Evolutionary conservation across 2,329 filamentous ascomycete genomes (phyloP).

Genomic region (Claviceps spartinae): DNA sequence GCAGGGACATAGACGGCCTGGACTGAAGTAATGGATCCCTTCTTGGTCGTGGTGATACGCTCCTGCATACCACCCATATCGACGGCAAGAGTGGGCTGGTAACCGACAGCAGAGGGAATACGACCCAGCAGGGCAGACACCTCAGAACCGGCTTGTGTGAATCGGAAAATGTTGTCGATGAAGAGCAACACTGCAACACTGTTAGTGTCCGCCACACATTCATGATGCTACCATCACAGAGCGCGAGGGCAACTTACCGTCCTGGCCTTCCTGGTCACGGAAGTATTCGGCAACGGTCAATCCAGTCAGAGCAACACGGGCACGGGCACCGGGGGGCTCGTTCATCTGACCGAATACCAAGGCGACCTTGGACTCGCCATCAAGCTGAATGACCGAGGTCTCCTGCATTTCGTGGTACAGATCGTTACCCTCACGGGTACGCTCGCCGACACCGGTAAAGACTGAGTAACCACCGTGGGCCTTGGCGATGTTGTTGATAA

Average conservation of each 20-base stretch:
- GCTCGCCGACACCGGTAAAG: slow-evolving; percentile 99
- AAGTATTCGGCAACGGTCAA: slow-evolving; percentile 75
- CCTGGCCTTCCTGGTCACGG: slow-evolving; percentile 63
- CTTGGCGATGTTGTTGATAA: slow-evolving; percentile 99
- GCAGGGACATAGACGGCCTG: slow-evolving; percentile 99
- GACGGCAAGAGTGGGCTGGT: slow-evolving; percentile 95
- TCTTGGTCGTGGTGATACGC: slow-evolving; percentile 98
- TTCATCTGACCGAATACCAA: slow-evolving; percentile 99
- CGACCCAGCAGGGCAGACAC: slow-evolving; percentile 98
- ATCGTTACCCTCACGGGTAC: slow-evolving; percentile 99
- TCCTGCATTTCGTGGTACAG: slow-evolving; percentile 99
- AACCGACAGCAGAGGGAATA: slow-evolving; percentile 99
- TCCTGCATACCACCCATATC: slow-evolving; percentile 99
- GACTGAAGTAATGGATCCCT: slow-evolving; percentile 99
- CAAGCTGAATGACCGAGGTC: slow-evolving; percentile 97
- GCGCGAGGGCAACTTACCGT: slow-evolving; percentile 43
- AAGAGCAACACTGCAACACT: slow-evolving; percentile 71
- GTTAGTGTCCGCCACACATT: background rate
- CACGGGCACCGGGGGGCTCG: slow-evolving; percentile 98
- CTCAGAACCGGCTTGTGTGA: slow-evolving; percentile 99
- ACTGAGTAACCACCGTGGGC: slow-evolving; percentile 99
- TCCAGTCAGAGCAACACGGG: slow-evolving; percentile 96
- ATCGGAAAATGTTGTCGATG: slow-evolving; percentile 99
- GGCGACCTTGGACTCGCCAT: slow-evolving; percentile 98
- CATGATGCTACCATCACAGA: background rate